Evolutionary conservation across 2,329 filamentous ascomycete genomes (phyloP).

Genomic region (Sporothrix phasma): DNA sequence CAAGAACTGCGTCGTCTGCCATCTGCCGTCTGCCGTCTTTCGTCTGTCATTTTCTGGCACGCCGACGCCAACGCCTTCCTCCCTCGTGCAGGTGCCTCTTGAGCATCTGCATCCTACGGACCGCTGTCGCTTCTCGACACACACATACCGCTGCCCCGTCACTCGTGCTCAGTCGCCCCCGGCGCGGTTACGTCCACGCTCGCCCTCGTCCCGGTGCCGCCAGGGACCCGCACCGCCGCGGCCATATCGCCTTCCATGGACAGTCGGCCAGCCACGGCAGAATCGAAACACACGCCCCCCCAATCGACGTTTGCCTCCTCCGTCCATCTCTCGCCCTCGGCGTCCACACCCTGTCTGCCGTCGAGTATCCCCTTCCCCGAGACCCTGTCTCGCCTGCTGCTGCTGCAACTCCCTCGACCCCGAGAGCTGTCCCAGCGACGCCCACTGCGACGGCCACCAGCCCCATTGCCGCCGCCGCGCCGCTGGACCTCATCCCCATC

Average conservation of each 20-base stretch:
- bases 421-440: conserved; percentile 19
- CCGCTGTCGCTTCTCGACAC: background rate
- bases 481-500: conserved; percentile 45
- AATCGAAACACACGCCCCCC: conserved; percentile 39
- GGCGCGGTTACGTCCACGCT: background rate
- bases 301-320: conserved; percentile 26
- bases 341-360: conserved; percentile 19
- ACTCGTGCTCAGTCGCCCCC: background rate
- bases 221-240: conserved; percentile 14
- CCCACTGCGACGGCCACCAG: conserved; percentile 7
- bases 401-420: background rate
- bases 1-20: background rate
- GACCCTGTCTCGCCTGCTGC: conserved; percentile 18
- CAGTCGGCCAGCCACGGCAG: conserved; percentile 39
- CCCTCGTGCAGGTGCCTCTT: background rate
- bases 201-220: conserved; percentile 3
- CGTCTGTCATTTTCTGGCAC: background rate
- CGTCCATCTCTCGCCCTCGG: conserved; percentile 25
- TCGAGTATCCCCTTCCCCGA: conserved; percentile 18
- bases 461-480: conserved; percentile 16
- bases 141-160: background rate
- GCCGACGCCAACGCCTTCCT: no score
- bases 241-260: conserved; percentile 35
- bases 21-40: background rate
- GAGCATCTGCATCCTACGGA: background rate